These are phyloP conservation scores for Barbatosphaeria neglecta DNA, from an alignment of 495 filamentous ascomycete species.

Conservation along the genomic window DNA sequence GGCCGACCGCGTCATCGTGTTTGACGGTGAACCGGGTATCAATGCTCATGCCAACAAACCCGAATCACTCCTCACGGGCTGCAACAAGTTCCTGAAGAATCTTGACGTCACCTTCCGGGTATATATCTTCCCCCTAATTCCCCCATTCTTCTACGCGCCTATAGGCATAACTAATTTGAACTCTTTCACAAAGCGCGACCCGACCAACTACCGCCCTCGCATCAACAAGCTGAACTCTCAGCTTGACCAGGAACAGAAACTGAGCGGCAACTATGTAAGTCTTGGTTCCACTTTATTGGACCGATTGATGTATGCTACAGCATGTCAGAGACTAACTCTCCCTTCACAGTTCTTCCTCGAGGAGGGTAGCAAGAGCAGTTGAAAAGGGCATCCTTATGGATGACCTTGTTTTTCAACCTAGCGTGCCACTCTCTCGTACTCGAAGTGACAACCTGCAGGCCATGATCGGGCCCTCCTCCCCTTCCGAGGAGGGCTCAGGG, in stretches of 20 bases:
- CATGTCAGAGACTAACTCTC: constrained; percentile 8
- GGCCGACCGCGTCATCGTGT: constrained; percentile 95
- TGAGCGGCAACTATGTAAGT: constrained; percentile 81
- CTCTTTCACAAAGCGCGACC: constrained; percentile 52
- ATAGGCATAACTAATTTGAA: background rate
- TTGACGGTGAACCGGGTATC: constrained; percentile 84
- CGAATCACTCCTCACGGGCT: constrained; percentile 86
- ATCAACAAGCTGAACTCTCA: constrained; percentile 97
- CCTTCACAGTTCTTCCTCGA: constrained; percentile 81
- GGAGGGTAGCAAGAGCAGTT: constrained; percentile 55
- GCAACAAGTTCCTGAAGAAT: constrained; percentile 92
- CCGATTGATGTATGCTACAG: background rate
- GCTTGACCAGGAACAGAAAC: constrained; percentile 94
- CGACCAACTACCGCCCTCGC: constrained; percentile 86
- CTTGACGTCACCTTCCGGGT: constrained; percentile 89
- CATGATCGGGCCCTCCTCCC: constrained; percentile 23
- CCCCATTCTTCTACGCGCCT: background rate
- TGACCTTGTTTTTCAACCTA: constrained; percentile 19
- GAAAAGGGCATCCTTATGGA: constrained; percentile 41
- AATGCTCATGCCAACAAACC: constrained; percentile 79
- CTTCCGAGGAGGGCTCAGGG: constrained; percentile 15
- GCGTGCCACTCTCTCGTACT: constrained; percentile 20
- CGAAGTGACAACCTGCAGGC: constrained; percentile 30
- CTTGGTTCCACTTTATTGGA: no score
- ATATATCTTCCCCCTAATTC: background rate